Conservation (phyloP, 1,284 basidiomycete species). For the Sanghuangporus sanghuang region DNA sequence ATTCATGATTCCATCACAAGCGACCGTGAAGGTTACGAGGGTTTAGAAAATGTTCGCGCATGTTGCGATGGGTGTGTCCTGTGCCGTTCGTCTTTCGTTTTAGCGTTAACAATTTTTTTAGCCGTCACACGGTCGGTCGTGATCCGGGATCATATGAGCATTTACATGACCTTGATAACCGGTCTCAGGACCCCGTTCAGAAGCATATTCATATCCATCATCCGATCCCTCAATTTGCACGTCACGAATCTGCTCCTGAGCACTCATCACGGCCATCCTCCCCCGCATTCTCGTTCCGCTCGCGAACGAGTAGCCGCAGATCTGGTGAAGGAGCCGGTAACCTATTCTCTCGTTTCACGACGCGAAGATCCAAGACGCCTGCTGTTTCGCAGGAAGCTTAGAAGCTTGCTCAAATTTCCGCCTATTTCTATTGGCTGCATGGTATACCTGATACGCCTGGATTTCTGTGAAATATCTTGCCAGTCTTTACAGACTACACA, state of each 20-base stretch:
- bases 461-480: not conserved
- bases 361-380: constrained; percentile 15
- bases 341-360: constrained; percentile 16
- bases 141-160: constrained; percentile 42
- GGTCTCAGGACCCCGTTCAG: constrained; percentile 27
- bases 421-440: not conserved
- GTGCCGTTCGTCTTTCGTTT: not conserved
- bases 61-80: constrained; percentile 77
- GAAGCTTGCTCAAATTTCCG: not conserved
- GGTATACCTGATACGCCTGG: not conserved
- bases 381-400: not conserved
- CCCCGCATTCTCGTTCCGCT: constrained; percentile 18
- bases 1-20: constrained; percentile 69
- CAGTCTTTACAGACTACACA: not conserved
- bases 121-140: constrained; percentile 71
- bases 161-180: constrained; percentile 51
- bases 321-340: constrained; percentile 12
- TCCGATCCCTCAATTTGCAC: constrained; percentile 10
- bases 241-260: constrained; percentile 3
- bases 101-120: not conserved
- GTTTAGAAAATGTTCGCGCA: constrained; percentile 89
- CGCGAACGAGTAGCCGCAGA: constrained; percentile 15
- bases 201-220: constrained; percentile 21
- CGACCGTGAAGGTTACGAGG: constrained; percentile 80
- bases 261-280: constrained; percentile 15